Percentiles rank a stretch among this genome's conserved stretches.
Evolutionary conservation across 1,139 yeast genomes (phyloP).

Genomic region (Saccharomyces pastorianus): DNA sequence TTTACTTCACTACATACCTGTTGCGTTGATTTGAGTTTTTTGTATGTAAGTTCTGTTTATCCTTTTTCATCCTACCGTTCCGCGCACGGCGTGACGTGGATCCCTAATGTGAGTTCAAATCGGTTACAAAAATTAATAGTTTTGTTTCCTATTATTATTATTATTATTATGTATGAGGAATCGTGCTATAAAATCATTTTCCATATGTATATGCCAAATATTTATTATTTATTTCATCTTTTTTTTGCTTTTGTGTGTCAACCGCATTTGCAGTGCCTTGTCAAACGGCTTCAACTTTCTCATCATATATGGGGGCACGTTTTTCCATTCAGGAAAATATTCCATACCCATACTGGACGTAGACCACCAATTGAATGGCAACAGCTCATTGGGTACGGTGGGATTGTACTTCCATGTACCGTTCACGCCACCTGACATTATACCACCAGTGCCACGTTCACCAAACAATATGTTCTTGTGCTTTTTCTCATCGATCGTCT

Average conservation of each 20-base stretch:
- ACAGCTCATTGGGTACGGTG: slow-evolving; percentile 16
- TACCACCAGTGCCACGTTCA: slow-evolving; percentile 24
- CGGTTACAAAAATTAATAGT: background rate
- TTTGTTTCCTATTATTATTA: too few species aligned
- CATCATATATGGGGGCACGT: slow-evolving; percentile 22
- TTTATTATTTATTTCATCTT: background rate
- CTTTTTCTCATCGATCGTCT: slow-evolving; percentile 1
- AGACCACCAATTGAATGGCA: slow-evolving; percentile 26
- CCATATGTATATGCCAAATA: background rate
- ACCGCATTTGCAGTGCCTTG: slow-evolving; percentile 1
- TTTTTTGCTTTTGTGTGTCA: background rate
- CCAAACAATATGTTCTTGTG: slow-evolving; percentile 14
- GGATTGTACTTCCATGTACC: slow-evolving; percentile 28
- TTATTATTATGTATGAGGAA: background rate
- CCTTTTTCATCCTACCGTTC: background rate
- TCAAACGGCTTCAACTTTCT: slow-evolving; percentile 25
- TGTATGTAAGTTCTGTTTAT: background rate
- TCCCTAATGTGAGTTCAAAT: background rate
- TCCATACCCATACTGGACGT: slow-evolving; percentile 28
- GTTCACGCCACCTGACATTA: slow-evolving; percentile 26
- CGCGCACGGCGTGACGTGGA: background rate
- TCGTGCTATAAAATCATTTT: background rate
- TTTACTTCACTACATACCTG: background rate
- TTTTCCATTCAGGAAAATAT: slow-evolving; percentile 27
- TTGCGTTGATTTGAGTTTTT: background rate